Evolutionary conservation across 108 stramenopile genomes (phyloP), one percentile per base, ranked within the genome.

Genomic region (Seminavis robusta): DNA sequence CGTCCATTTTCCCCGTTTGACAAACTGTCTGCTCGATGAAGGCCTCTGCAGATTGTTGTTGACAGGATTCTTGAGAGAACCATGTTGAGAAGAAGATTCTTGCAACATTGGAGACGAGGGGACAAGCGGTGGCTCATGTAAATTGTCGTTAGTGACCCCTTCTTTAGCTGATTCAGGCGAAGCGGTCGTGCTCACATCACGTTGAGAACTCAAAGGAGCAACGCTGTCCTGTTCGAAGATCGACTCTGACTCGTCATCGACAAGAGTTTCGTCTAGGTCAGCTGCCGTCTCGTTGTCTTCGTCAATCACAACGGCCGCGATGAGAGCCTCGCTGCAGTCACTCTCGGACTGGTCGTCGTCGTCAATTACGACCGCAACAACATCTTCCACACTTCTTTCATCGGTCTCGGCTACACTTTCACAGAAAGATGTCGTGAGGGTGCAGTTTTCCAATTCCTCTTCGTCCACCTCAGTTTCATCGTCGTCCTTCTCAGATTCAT

Each of bases 1-100:
- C 24, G 69, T 81, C 95, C 95, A 97, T 56, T 88, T 88, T 42
- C 88, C 88, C 32, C 70, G 83, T 57, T 75, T 71, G 3, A 94
- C 67, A 13, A 33, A 9, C 55, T 24, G 10, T 49, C 17, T 11
- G 44, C 44, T 37, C 36, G n/a, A n/a, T n/a, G n/a, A n/a, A n/a
- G n/a, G n/a, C n/a, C n/a, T 38, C 38, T 28, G 30, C 32, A 7
- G 42, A 20, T 28, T 41, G 10, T 36, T 23, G 41, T 61, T 43
- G 27, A 17, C 15, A 11, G 36, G 24, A 15, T 48, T 29, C 24
- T 30, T 17, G 15, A 5, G 32, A n/a, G 3, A 47, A 23, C 1
- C n/a, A n/a, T n/a, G n/a, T n/a, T n/a, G n/a, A n/a, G n/a, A n/a
- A n/a, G n/a, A n/a, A n/a, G n/a, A n/a, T n/a, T 6, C 24, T 21